Percentiles rank a stretch among this genome's conserved stretches.
These are phyloP conservation scores for Hyparrhenia diplandra DNA, from an alignment of 176 grass and related monocot species.

Conservation along the genomic window DNA sequence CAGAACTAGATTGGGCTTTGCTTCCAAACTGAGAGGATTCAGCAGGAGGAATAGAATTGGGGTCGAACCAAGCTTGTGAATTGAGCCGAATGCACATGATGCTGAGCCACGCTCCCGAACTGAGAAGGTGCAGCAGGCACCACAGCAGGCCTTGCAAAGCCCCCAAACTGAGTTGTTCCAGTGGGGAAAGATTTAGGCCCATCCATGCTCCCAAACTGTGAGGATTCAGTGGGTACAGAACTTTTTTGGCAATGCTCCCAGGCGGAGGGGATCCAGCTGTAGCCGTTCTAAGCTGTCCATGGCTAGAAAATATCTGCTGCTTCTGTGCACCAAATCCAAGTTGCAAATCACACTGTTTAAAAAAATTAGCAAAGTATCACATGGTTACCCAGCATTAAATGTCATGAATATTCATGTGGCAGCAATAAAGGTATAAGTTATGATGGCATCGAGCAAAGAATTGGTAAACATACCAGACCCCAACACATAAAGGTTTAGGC, in stretches of 20 bases:
- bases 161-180: conserved; percentile 30
- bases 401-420: neutral
- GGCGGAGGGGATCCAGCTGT: conserved; percentile 35
- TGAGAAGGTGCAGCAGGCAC: conserved; percentile 41
- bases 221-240: conserved; percentile 32
- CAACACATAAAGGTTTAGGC: neutral
- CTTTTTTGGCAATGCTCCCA: conserved; percentile 31
- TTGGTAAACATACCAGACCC: conserved; percentile 3
- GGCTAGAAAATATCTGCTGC: conserved; percentile 35
- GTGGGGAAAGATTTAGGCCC: conserved; percentile 21
- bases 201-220: conserved; percentile 36
- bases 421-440: too few species aligned
- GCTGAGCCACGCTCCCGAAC: conserved; percentile 17
- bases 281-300: conserved; percentile 46
- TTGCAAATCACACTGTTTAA: conserved; percentile 59
- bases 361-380: conserved; percentile 7
- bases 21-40: conserved; percentile 39
- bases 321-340: conserved; percentile 49
- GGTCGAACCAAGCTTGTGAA: conserved; percentile 21
- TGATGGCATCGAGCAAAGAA: too few species aligned
- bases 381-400: neutral
- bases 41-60: conserved; percentile 22
- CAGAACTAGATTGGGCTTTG: conserved; percentile 34
- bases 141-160: conserved; percentile 20
- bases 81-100: conserved; percentile 26